These are phyloP conservation scores for Juglanconis juglandina DNA, from an alignment of 2,329 filamentous ascomycete genomes.

Conservation along the genomic window DNA sequence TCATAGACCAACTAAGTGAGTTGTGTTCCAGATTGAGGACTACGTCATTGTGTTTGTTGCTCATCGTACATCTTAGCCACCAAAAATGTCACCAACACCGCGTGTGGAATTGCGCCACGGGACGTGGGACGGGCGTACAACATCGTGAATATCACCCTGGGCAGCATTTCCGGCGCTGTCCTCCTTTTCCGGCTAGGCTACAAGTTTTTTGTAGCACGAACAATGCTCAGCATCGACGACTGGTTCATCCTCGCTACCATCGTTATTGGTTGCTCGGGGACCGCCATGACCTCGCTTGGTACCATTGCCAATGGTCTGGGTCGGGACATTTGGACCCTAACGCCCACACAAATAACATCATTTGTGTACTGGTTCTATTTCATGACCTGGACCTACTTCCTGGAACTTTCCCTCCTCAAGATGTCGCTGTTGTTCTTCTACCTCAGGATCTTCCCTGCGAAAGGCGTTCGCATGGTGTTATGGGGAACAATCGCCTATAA, in stretches of 20 bases:
- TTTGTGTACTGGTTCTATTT: conserved; percentile 43
- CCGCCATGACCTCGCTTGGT: conserved; percentile 29
- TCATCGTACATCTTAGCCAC: conserved; percentile 2
- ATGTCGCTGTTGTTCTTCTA: conserved; percentile 18
- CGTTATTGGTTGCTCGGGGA: conserved; percentile 27
- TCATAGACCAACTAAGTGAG: conserved; percentile 4
- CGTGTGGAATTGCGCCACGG: conserved; percentile 12
- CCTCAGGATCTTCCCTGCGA: conserved; percentile 16
- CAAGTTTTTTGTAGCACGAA: conserved; percentile 29
- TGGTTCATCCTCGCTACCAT: conserved; percentile 29
- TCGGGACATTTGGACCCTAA: conserved; percentile 21
- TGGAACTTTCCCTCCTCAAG: conserved; percentile 16
- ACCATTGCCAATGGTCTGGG: conserved; percentile 35
- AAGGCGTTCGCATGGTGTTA: conserved; percentile 7
- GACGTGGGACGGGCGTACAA: conserved; percentile 9
- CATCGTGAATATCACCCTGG: conserved; percentile 22
- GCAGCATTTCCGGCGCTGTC: conserved; percentile 32
- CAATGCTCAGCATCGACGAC: conserved; percentile 34
- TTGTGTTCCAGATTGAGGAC: neutral
- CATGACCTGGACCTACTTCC: conserved; percentile 29
- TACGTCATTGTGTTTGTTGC: neutral
- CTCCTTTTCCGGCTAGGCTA: conserved; percentile 36
- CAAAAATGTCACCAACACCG: conserved; percentile 16
- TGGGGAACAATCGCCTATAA: conserved; percentile 14
- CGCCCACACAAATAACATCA: conserved; percentile 17